Evolutionary conservation across 331 rosid genomes (phyloP).

Genomic region (Saraca asoca): DNA sequence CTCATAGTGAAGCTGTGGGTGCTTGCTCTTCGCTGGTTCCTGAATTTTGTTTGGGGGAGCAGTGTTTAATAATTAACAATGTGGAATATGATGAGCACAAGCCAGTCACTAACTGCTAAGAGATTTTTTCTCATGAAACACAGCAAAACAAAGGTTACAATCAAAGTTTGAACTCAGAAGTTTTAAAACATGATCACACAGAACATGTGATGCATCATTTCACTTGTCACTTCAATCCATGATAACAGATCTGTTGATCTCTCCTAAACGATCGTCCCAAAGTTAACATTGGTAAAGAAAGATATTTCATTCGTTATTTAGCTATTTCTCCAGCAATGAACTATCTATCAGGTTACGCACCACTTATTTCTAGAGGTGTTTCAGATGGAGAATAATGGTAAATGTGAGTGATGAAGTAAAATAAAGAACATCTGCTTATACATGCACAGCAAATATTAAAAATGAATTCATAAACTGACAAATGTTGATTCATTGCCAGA

Average conservation of each 20-base stretch:
- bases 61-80: slow-evolving; percentile 31
- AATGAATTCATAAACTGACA: slow-evolving; percentile 11
- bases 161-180: slow-evolving; percentile 13
- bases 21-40: slow-evolving; percentile 95
- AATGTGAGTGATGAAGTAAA: slow-evolving; percentile 17
- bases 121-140: not conserved
- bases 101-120: not conserved
- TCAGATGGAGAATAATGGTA: slow-evolving; percentile 6
- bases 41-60: slow-evolving; percentile 27
- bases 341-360: slow-evolving; percentile 27
- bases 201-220: slow-evolving; percentile 9
- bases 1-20: slow-evolving; percentile 99
- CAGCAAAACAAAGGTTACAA: slow-evolving; percentile 18
- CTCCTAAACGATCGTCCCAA: slow-evolving; percentile 16
- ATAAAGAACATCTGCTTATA: slow-evolving; percentile 11
- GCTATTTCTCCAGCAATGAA: slow-evolving; percentile 10
- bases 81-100: slow-evolving; percentile 4
- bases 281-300: slow-evolving; percentile 7
- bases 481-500: not conserved
- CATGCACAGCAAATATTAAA: slow-evolving; percentile 4
- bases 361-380: not conserved
- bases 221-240: slow-evolving; percentile 18
- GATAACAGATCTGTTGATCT: slow-evolving; percentile 3
- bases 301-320: slow-evolving; percentile 2
- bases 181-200: not conserved